Conservation (phyloP, 768 basidiomycete species). For the Stropharia rugosoannulata region DNA sequence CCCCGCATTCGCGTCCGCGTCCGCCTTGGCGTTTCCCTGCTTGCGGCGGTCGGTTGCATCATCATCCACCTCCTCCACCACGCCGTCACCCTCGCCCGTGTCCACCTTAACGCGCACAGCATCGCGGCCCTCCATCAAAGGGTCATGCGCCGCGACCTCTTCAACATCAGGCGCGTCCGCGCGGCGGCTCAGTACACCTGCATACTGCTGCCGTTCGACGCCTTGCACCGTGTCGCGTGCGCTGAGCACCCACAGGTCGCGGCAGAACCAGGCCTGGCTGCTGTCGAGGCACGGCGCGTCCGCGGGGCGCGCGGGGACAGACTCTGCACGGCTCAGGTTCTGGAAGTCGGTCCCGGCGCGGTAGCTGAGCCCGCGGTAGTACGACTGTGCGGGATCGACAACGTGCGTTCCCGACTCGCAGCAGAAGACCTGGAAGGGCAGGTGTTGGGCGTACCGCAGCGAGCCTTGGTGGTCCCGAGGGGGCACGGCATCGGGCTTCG, state of each 20-base stretch:
- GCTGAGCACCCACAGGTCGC: conserved; percentile 93
- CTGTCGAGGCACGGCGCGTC: conserved; percentile 93
- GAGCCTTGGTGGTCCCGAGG: conserved; percentile 86
- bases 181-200: conserved; percentile 25
- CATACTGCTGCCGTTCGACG: conserved; percentile 42
- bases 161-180: conserved; percentile 24
- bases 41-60: conserved; percentile 28
- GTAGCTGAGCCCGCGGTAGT: conserved; percentile 88
- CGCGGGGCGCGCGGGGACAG: conserved; percentile 55
- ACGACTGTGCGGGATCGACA: conserved; percentile 93
- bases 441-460: conserved; percentile 82
- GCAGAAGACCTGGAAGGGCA: conserved; percentile 98
- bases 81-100: conserved; percentile 28
- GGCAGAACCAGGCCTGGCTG: conserved; percentile 96
- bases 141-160: conserved; percentile 34
- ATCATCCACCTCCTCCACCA: conserved; percentile 33
- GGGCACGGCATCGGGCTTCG: conserved; percentile 87
- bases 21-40: conserved; percentile 31
- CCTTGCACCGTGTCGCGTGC: conserved; percentile 76
- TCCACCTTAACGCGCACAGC: conserved; percentile 32
- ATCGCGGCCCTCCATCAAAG: conserved; percentile 31
- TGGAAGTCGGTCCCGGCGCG: conserved; percentile 80
- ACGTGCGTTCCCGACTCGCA: conserved; percentile 98
- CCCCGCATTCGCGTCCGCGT: conserved; percentile 80
- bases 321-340: conserved; percentile 69